Evolutionary conservation across 2,329 filamentous ascomycete genomes (phyloP).

Genomic region (Domatiomyces globalis): DNA sequence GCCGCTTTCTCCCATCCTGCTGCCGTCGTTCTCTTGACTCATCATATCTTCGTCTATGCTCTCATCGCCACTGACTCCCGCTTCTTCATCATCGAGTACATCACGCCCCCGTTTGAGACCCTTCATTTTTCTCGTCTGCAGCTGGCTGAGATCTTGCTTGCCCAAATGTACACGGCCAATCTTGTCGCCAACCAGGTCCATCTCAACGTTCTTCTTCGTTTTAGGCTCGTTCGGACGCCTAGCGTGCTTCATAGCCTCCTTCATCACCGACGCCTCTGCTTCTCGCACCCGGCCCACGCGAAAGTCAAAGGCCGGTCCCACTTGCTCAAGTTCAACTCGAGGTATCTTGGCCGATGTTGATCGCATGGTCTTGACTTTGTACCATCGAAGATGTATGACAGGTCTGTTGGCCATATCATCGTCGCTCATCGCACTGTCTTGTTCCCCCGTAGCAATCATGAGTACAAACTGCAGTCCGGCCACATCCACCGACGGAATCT

Average conservation of each 20-base stretch:
- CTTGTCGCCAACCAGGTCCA: conserved; percentile 89
- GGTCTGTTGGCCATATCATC: conserved; percentile 26
- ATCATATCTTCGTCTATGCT: conserved; percentile 15
- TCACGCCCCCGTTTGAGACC: conserved; percentile 74
- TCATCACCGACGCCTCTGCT: conserved; percentile 64
- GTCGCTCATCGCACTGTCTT: conserved; percentile 24
- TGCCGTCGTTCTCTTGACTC: conserved; percentile 13
- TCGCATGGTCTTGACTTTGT: conserved; percentile 73
- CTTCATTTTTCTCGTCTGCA: conserved; percentile 99
- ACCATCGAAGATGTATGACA: conserved; percentile 56
- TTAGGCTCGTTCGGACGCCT: conserved; percentile 44
- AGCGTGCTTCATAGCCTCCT: conserved; percentile 79
- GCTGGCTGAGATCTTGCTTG: conserved; percentile 68
- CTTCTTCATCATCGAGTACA: conserved; percentile 38
- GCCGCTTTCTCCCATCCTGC: conserved; percentile 12
- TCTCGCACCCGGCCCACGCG: conserved; percentile 66
- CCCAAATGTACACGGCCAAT: conserved; percentile 82
- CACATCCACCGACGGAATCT: conserved; percentile 72
- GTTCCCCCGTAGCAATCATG: conserved; percentile 61
- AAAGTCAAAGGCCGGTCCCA: conserved; percentile 88
- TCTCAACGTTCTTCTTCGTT: conserved; percentile 93
- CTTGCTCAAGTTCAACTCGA: conserved; percentile 84
- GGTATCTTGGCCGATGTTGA: conserved; percentile 68
- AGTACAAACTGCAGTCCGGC: conserved; percentile 89
- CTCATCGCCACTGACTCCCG: conserved; percentile 13